These are phyloP conservation scores for Amphicarpaea edgeworthii DNA, from an alignment of 306 rosid genomes.

Conservation along the genomic window DNA sequence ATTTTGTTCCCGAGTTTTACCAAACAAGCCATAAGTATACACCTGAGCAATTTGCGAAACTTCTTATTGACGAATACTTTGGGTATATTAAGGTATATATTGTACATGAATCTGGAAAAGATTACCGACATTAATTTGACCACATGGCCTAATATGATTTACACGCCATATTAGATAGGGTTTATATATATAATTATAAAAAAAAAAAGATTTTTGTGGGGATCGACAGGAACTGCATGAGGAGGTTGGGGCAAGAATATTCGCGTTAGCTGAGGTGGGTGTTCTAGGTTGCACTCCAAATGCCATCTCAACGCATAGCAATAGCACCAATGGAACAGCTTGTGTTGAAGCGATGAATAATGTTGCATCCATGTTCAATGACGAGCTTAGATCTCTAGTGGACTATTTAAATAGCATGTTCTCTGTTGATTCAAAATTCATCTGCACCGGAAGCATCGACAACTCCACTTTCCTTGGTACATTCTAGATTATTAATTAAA, in stretches of 20 bases:
- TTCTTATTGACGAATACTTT: conserved; percentile 41
- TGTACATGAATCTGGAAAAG: no score
- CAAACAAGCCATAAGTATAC: conserved; percentile 39
- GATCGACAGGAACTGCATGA: conserved; percentile 48
- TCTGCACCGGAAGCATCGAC: background rate
- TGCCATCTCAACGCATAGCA: background rate
- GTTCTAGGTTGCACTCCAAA: conserved; percentile 57
- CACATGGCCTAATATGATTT: no score
- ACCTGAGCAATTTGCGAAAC: conserved; percentile 43
- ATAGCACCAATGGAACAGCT: conserved; percentile 11
- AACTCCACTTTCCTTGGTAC: conserved; percentile 19
- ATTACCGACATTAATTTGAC: no score
- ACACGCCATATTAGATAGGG: no score
- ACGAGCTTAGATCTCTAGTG: conserved; percentile 46
- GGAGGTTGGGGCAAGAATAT: conserved; percentile 60
- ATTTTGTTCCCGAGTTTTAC: conserved; percentile 50
- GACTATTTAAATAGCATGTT: conserved; percentile 22
- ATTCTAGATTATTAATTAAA: background rate
- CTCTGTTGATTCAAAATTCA: conserved; percentile 43
- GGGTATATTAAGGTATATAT: background rate
- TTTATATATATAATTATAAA: no score
- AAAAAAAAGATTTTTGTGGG: background rate
- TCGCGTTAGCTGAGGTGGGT: conserved; percentile 50
- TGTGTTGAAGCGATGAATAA: conserved; percentile 48
- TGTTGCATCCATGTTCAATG: conserved; percentile 43